A percentile compares a stretch with the other conserved stretches of the same genome.
These are phyloP conservation scores for Cutaneotrichosporon mucoides DNA, from an alignment of 1,284 basidiomycete species.

Conservation along the genomic window DNA sequence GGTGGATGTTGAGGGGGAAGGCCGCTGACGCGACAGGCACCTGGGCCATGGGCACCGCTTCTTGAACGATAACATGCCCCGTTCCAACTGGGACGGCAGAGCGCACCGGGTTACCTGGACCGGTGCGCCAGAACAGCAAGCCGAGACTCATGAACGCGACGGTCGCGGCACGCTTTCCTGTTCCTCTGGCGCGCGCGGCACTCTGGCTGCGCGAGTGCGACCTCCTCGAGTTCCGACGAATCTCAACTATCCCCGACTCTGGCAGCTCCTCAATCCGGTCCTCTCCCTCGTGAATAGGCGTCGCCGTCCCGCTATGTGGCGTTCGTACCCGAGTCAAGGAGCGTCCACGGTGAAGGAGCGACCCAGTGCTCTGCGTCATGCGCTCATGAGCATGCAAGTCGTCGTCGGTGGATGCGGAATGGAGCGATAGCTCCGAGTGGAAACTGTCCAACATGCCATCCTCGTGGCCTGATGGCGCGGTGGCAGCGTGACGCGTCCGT, in stretches of 20 bases:
- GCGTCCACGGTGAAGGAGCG: slow-evolving; percentile 15
- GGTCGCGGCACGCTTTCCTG: slow-evolving; percentile 26
- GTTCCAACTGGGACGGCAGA: background rate
- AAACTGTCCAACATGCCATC: slow-evolving; percentile 20
- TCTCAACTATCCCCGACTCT: slow-evolving; percentile 17
- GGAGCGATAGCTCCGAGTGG: slow-evolving; percentile 30
- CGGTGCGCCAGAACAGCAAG: slow-evolving; percentile 23
- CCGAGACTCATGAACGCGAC: slow-evolving; percentile 49
- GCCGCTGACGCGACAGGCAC: background rate
- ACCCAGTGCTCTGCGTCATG: slow-evolving; percentile 20
- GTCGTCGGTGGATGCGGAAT: slow-evolving; percentile 8
- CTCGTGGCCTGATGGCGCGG: background rate
- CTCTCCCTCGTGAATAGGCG: slow-evolving; percentile 3
- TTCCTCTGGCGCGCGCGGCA: slow-evolving; percentile 5
- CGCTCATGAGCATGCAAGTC: slow-evolving; percentile 9
- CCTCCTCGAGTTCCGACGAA: background rate
- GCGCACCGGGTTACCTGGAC: background rate
- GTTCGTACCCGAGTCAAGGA: slow-evolving; percentile 3
- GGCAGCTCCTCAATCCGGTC: slow-evolving; percentile 12
- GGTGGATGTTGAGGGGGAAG: slow-evolving; percentile 1
- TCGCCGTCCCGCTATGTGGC: background rate
- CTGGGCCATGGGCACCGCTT: background rate
- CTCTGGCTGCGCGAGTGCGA: slow-evolving; percentile 4
- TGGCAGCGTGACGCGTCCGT: slow-evolving; percentile 8
- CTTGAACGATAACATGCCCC: slow-evolving; percentile 2